These are phyloP conservation scores for Phytophthora pseudosyringae DNA, from an alignment of 352 stramenopile genomes.

Conservation along the genomic window DNA sequence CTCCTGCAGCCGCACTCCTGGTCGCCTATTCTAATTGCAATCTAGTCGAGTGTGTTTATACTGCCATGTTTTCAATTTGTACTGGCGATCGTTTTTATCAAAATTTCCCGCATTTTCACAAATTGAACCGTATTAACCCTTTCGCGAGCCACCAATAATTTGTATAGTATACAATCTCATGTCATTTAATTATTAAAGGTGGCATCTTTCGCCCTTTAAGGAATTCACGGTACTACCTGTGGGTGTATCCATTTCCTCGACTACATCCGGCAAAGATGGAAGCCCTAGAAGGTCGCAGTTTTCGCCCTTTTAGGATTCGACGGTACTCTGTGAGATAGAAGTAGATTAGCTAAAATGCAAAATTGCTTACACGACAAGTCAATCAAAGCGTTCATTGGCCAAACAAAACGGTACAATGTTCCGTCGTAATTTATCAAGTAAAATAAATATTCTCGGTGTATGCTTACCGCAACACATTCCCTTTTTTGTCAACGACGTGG, in stretches of 20 bases:
- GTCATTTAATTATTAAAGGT: not conserved
- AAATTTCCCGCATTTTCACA: too few relatives aligned
- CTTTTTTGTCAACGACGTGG: not conserved
- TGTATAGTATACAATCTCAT: not conserved
- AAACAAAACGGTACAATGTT: constrained; percentile 1
- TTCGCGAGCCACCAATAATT: not conserved
- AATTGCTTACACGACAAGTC: not conserved
- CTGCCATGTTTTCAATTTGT: too few relatives aligned
- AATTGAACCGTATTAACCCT: too few relatives aligned
- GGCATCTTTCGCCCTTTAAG: not conserved
- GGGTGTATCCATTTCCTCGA: not conserved
- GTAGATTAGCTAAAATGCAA: constrained; percentile 1
- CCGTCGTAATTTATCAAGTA: not conserved
- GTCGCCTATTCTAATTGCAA: too few relatives aligned
- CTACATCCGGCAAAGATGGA: not conserved
- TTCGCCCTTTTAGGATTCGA: not conserved
- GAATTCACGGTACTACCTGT: not conserved
- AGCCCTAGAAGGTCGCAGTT: not conserved
- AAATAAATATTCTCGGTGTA: constrained; percentile 7
- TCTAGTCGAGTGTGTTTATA: too few relatives aligned
- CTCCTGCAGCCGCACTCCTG: too few relatives aligned
- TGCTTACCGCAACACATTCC: not conserved
- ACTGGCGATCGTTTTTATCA: too few relatives aligned
- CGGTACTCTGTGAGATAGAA: not conserved
- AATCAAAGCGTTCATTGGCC: not conserved